Evolutionary conservation across 1,284 basidiomycete species (phyloP).

Genomic region (Ustilago curta): DNA sequence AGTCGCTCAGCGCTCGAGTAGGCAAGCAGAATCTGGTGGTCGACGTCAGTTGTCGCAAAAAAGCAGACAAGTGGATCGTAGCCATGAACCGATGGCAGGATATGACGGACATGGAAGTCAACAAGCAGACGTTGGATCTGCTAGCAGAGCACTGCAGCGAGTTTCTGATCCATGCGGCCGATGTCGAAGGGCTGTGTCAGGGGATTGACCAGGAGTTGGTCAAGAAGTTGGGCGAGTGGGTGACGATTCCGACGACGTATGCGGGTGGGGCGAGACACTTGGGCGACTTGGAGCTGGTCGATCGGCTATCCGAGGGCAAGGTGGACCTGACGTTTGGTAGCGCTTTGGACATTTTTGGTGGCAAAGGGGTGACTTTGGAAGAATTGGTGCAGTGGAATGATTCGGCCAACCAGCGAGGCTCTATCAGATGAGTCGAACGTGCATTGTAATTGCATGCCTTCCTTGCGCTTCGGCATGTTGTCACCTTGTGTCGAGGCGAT

Average conservation of each 20-base stretch:
- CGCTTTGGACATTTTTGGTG: conserved; percentile 86
- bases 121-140: conserved; percentile 56
- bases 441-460: not conserved
- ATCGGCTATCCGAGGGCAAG: conserved; percentile 82
- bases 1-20: conserved; percentile 76
- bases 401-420: not conserved
- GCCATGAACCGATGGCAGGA: conserved; percentile 99
- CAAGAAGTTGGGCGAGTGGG: conserved; percentile 87
- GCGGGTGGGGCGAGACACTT: conserved; percentile 93
- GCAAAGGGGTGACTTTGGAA: conserved; percentile 78
- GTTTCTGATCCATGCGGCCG: conserved; percentile 95
- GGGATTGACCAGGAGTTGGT: conserved; percentile 95
- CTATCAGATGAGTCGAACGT: not conserved
- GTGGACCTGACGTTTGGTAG: conserved; percentile 96
- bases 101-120: conserved; percentile 92
- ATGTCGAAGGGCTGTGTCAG: conserved; percentile 96
- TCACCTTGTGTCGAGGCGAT: not conserved
- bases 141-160: conserved; percentile 75
- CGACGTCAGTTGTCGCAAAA: conserved; percentile 91
- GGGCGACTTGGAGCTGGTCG: conserved; percentile 84
- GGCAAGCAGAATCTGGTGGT: conserved; percentile 91
- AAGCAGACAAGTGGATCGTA: conserved; percentile 85
- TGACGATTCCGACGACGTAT: conserved; percentile 90
- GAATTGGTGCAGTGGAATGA: conserved; percentile 75
- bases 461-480: not conserved